A percentile compares a stretch with the other conserved stretches of the same genome.
phyloP scores from a whole-genome alignment of 2,329 filamentous ascomycete species.

The Fusarium transvaalense region DNA sequence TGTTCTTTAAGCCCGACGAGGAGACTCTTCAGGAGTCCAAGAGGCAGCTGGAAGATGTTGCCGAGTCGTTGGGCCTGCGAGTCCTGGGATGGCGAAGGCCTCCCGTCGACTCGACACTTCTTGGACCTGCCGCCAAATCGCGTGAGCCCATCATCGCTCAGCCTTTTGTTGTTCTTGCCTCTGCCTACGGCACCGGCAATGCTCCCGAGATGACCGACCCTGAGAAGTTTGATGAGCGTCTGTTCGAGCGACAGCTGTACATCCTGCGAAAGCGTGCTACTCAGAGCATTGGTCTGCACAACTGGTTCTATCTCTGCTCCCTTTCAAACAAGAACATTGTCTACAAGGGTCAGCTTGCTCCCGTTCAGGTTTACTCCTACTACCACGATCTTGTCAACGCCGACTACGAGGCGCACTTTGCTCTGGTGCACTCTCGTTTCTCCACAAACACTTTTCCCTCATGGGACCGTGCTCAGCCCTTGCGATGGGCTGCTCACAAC shows the following conservation, averaged over 20 bases:
- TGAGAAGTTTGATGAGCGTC: conserved; percentile 83
- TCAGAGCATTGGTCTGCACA: conserved; percentile 93
- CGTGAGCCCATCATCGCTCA: conserved; percentile 96
- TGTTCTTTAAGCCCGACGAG: conserved; percentile 98
- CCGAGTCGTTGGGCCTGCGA: conserved; percentile 86
- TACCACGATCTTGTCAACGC: conserved; percentile 97
- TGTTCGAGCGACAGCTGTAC: conserved; percentile 94
- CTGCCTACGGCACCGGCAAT: conserved; percentile 84
- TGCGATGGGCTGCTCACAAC: conserved; percentile 98
- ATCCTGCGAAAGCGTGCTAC: conserved; percentile 94
- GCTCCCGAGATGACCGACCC: conserved; percentile 83
- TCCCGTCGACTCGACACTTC: conserved; percentile 90
- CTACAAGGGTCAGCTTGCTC: conserved; percentile 96
- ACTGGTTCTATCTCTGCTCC: conserved; percentile 99
- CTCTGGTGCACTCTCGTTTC: conserved; percentile 95
- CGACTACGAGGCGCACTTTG: conserved; percentile 97
- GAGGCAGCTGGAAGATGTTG: conserved; percentile 92
- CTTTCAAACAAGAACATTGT: conserved; percentile 98
- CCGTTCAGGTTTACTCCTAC: conserved; percentile 96
- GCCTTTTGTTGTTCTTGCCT: conserved; percentile 90
- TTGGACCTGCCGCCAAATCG: conserved; percentile 92
- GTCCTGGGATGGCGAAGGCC: conserved; percentile 97
- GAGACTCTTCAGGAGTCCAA: conserved; percentile 92
- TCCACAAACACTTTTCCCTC: conserved; percentile 99
- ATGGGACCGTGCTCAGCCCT: conserved; percentile 96